These are phyloP conservation scores for Hanseniaspora vineae DNA, from an alignment of 805 yeast genomes.

Conservation along the genomic window DNA sequence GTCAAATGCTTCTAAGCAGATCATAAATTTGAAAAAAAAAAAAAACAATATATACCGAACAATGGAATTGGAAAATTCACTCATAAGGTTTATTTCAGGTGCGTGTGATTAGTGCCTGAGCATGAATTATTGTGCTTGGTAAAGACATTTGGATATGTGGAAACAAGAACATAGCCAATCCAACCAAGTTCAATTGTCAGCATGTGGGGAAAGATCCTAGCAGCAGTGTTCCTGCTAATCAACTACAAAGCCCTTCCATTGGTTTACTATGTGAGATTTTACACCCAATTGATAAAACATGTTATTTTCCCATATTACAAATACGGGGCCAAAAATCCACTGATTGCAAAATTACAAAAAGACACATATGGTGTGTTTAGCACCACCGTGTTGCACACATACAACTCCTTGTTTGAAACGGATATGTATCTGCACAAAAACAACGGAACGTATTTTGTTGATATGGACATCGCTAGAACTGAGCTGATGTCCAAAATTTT, in stretches of 20 bases:
- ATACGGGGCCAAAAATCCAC: constrained; percentile 12
- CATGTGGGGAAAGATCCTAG: not conserved
- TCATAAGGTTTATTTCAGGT: too few relatives aligned
- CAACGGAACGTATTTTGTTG: constrained; percentile 73
- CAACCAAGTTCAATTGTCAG: too few relatives aligned
- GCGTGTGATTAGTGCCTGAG: too few relatives aligned
- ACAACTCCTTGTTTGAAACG: constrained; percentile 66
- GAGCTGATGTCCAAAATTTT: constrained; percentile 45
- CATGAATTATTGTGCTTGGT: not conserved
- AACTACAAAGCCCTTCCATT: constrained; percentile 52
- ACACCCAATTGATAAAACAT: constrained; percentile 29
- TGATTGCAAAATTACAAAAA: constrained; percentile 11
- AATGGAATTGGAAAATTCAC: too few relatives aligned
- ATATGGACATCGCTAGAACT: constrained; percentile 68
- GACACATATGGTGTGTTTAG: constrained; percentile 26
- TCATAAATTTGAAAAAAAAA: too few relatives aligned
- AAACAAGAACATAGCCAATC: not conserved
- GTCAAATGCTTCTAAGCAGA: too few relatives aligned
- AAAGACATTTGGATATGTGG: too few relatives aligned
- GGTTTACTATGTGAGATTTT: constrained; percentile 54
- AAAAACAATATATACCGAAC: too few relatives aligned
- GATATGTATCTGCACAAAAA: constrained; percentile 82
- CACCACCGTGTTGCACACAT: constrained; percentile 32
- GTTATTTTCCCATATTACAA: constrained; percentile 27
- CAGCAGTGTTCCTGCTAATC: not conserved